Conservation (phyloP, 2,329 filamentous ascomycete species). For the Ophiostoma montium region DNA sequence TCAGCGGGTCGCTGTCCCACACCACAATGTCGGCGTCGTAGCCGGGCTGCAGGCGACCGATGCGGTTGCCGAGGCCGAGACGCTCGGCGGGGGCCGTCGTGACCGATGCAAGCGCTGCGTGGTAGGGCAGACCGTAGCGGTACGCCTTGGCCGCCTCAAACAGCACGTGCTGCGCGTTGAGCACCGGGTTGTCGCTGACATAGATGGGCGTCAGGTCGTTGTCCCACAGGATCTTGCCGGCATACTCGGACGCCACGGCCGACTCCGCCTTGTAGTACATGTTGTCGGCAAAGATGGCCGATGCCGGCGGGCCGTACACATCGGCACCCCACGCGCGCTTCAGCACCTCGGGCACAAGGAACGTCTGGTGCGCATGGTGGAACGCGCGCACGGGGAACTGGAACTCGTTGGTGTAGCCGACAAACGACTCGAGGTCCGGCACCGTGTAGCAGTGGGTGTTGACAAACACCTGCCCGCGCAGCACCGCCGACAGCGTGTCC, state of each 20-base stretch:
- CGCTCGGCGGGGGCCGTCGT: constrained; percentile 45
- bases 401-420: constrained; percentile 60
- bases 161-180: constrained; percentile 56
- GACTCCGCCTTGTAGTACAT: constrained; percentile 61
- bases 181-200: constrained; percentile 56
- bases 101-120: constrained; percentile 42
- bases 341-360: constrained; percentile 48
- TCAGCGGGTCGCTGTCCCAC: constrained; percentile 49
- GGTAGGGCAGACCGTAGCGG: constrained; percentile 46
- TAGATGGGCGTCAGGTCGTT: constrained; percentile 51
- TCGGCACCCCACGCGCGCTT: constrained; percentile 37
- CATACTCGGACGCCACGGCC: constrained; percentile 49
- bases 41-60: constrained; percentile 47
- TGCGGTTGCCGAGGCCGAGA: constrained; percentile 39
- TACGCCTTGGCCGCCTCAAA: constrained; percentile 49
- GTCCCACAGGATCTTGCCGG: constrained; percentile 52
- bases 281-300: constrained; percentile 43
- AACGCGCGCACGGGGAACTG: constrained; percentile 52
- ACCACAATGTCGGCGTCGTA: constrained; percentile 48
- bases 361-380: constrained; percentile 56
- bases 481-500: constrained; percentile 47
- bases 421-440: constrained; percentile 53
- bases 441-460: constrained; percentile 62
- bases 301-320: constrained; percentile 12
- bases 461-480: constrained; percentile 53